Percentiles rank a stretch among this genome's conserved stretches.
These are phyloP conservation scores for Fusarium newnesense DNA, from an alignment of 2,329 filamentous ascomycete genomes.

Conservation along the genomic window DNA sequence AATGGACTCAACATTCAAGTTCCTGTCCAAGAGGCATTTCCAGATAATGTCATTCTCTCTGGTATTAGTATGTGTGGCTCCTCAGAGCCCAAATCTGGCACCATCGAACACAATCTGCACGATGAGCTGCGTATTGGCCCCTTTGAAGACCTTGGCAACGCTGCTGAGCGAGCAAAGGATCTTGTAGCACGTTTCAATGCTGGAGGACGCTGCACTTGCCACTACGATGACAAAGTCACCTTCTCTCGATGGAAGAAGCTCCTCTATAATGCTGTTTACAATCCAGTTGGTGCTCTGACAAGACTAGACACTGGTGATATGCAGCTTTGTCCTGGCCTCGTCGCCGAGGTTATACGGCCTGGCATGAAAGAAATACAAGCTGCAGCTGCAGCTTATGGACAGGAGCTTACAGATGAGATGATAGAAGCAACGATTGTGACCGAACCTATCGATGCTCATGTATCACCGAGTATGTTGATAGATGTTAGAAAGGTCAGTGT, in stretches of 20 bases:
- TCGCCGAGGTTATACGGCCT: slow-evolving; percentile 37
- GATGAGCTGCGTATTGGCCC: slow-evolving; percentile 39
- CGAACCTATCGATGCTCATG: slow-evolving; percentile 39
- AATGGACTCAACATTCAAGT: slow-evolving; percentile 42
- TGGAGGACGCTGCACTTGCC: slow-evolving; percentile 30
- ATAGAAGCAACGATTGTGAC: slow-evolving; percentile 35
- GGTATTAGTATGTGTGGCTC: slow-evolving; percentile 43
- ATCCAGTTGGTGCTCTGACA: slow-evolving; percentile 37
- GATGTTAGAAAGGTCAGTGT: slow-evolving; percentile 37
- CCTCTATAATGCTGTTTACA: slow-evolving; percentile 41
- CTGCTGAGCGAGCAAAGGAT: slow-evolving; percentile 32
- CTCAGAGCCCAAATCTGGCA: slow-evolving; percentile 35
- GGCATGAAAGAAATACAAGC: slow-evolving; percentile 41
- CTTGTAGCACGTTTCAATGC: slow-evolving; percentile 37
- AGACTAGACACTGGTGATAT: slow-evolving; percentile 39
- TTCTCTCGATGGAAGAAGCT: slow-evolving; percentile 42
- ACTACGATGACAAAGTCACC: slow-evolving; percentile 35
- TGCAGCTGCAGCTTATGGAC: slow-evolving; percentile 36
- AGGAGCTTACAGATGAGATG: slow-evolving; percentile 35
- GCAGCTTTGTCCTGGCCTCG: slow-evolving; percentile 38
- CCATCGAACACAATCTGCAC: slow-evolving; percentile 36
- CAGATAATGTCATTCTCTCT: slow-evolving; percentile 36
- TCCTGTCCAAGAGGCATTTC: slow-evolving; percentile 35
- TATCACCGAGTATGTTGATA: slow-evolving; percentile 39
- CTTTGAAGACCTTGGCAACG: slow-evolving; percentile 28